Base-by-base conservation (phyloP, 2,329 filamentous ascomycete species). In the Torrubiellomyces zombiae region DNA sequence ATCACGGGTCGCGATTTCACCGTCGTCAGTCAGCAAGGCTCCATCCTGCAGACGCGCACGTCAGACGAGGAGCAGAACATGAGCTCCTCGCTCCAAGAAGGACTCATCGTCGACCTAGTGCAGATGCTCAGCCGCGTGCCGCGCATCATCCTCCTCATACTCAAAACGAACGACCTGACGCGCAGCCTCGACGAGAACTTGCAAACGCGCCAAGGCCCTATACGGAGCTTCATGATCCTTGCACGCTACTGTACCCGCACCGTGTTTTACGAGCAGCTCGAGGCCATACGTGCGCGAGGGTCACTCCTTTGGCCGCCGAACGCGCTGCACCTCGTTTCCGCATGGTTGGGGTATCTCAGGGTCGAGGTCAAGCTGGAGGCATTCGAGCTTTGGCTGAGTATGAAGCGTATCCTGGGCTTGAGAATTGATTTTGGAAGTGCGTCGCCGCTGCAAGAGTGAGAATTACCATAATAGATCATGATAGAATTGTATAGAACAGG, bases 101-200 rank as follows among this genome's bases (percentile, higher is more conserved):
- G 86, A 7, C 67, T 98, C 46, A 62, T 98, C 18, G 78, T 79
- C 32, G 77, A 94, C 40, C 62, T 98, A 6, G 81, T 98, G 6
- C 75, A 85, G 37, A 60, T 98, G 36, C 67, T 98, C 5, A 81
- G 82, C 23, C 71, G 81, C 39, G 85, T 98, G 6, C 89, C 89
- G 1, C 63, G 83, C 21, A 81, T 98, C 35, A 93, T 98, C 27
- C 63, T 98, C 9, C 60, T 98, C 15, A 95, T 98, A 37, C 63
- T 98, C 33, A 98, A 98, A 56, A 98, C 89, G 3, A 98, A 98
- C 47, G 89, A 98, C 52, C 58, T 98, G 19, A 98, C 89, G 10
- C 73, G 89, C 35, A 89, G 77, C 39, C 65, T 98, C 11, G 89
- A 98, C 46, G 89, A 98, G 57, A 85, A 77, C 43, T 59, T 91